Base-by-base conservation (phyloP, 73 alveolate species). In the Urostyla sp. region DNA sequence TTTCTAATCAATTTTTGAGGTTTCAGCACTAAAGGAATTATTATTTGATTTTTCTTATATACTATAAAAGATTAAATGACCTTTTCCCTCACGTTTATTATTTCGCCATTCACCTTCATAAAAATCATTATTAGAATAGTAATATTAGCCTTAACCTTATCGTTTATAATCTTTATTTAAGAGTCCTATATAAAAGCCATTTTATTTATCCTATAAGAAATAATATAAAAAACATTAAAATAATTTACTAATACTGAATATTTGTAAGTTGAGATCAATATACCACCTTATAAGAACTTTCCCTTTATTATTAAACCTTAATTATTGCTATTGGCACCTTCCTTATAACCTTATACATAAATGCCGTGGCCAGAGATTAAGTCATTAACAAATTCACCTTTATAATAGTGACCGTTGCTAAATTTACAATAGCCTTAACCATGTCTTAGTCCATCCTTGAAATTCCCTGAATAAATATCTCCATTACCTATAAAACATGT, bases 21-120 rank as follows among this genome's bases (percentile, higher is more conserved):
- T n/a, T n/a, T n/a, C n/a, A n/a, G n/a, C n/a, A n/a, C n/a, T n/a
- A n/a, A n/a, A n/a, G n/a, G n/a, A n/a, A n/a, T n/a, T n/a, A n/a
- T n/a, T n/a, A n/a, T n/a, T n/a, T n/a, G n/a, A n/a, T n/a, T n/a
- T n/a, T n/a, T n/a, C n/a, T n/a, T n/a, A n/a, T 79, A 72, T 63
- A 37, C 82, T 87, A n/a, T 87, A 52, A 80, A 87, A 76, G 55
- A 58, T 53, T 53, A 74, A 20, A 35, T 67, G 72, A 13, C 96
- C 95, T 36, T 66, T 81, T 26, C 98, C 98, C 0, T 82, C 85
- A 21, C 90, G 75, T 60, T 81, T 67, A 75, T 82, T 85, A 13
- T 72, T 34, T 23, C 67, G 85, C 67, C 89, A 93, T 36, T 85
- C 91, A 13, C 98, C 98, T 52, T 87, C 95, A 72, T 93, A 93